Evolutionary conservation across 768 basidiomycete genomes (phyloP).

Genomic region (Sutorius australiensis): DNA sequence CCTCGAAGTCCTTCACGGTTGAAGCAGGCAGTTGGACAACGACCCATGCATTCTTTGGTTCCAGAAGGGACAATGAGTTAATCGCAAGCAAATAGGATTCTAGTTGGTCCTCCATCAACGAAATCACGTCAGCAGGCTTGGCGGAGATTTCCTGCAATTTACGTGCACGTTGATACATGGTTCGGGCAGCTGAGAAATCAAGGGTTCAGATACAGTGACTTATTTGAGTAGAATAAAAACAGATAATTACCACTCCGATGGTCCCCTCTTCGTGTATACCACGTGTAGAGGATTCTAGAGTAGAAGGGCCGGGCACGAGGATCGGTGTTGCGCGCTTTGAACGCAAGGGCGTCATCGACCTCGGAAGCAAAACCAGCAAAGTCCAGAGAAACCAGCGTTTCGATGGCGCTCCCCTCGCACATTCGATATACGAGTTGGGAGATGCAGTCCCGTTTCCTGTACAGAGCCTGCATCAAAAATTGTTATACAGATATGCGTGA

Average conservation of each 20-base stretch:
- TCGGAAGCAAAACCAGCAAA: slow-evolving; percentile 83
- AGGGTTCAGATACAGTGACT: slow-evolving; percentile 24
- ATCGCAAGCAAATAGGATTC: slow-evolving; percentile 85
- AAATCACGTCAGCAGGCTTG: slow-evolving; percentile 35
- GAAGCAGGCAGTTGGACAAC: slow-evolving; percentile 56
- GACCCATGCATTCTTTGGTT: slow-evolving; percentile 81
- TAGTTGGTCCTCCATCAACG: slow-evolving; percentile 61
- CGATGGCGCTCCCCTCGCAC: slow-evolving; percentile 86
- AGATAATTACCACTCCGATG: slow-evolving; percentile 78
- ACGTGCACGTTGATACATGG: slow-evolving; percentile 90
- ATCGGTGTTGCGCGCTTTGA: slow-evolving; percentile 92
- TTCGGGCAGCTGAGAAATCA: slow-evolving; percentile 63
- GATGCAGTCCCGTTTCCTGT: slow-evolving; percentile 78
- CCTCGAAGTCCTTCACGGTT: slow-evolving; percentile 44
- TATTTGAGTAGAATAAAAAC: slow-evolving; percentile 8
- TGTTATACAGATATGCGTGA: slow-evolving; percentile 4
- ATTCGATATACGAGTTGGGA: slow-evolving; percentile 83
- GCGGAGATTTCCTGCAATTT: slow-evolving; percentile 55
- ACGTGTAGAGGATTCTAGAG: slow-evolving; percentile 89
- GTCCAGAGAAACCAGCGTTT: slow-evolving; percentile 73
- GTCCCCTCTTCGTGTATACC: slow-evolving; percentile 84
- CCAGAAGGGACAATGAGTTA: slow-evolving; percentile 82
- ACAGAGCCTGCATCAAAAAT: slow-evolving; percentile 8
- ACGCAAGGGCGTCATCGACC: slow-evolving; percentile 82
- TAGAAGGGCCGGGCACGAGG: slow-evolving; percentile 83